A percentile compares a stretch with the other conserved stretches of the same genome.
Conservation (phyloP, 768 basidiomycete species). For the Leccinum longicurvipes region DNA sequence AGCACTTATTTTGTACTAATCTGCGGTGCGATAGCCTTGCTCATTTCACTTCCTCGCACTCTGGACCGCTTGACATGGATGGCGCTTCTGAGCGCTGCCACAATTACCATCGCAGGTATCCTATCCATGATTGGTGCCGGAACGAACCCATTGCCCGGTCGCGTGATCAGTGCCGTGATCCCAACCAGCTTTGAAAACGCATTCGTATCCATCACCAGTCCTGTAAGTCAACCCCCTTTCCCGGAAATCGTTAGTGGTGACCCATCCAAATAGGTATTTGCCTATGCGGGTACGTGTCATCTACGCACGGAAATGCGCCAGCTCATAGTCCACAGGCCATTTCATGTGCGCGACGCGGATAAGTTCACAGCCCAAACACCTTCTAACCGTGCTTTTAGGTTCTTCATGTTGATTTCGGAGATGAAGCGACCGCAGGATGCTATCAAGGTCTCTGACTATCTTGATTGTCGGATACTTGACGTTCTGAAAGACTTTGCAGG, state of each 20-base stretch:
- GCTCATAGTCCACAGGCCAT: constrained; percentile 36
- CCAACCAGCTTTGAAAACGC: constrained; percentile 40
- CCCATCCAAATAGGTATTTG: not conserved
- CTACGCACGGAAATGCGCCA: not conserved
- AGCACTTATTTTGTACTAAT: constrained; percentile 44
- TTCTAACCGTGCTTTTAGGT: constrained; percentile 34
- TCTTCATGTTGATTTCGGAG: constrained; percentile 58
- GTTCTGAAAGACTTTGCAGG: not conserved
- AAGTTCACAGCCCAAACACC: not conserved
- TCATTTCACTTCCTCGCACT: constrained; percentile 8
- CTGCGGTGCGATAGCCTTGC: constrained; percentile 32
- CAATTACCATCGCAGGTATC: constrained; percentile 45
- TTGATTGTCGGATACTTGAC: constrained; percentile 2
- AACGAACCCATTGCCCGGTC: constrained; percentile 39
- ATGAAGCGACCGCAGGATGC: constrained; percentile 50
- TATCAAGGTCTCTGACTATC: constrained; percentile 44
- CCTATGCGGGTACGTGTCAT: constrained; percentile 8
- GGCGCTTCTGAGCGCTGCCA: constrained; percentile 35
- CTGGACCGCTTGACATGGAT: constrained; percentile 43
- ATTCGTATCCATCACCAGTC: constrained; percentile 3
- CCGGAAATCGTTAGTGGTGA: not conserved
- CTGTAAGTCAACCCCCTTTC: not conserved
- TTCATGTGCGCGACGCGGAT: constrained; percentile 41
- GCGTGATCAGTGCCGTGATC: constrained; percentile 29
- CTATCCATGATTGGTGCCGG: constrained; percentile 52